A percentile compares a stretch with the other conserved stretches of the same genome.
Conservation (phyloP, 805 yeast species). For the Yarrowia osloensis region DNA sequence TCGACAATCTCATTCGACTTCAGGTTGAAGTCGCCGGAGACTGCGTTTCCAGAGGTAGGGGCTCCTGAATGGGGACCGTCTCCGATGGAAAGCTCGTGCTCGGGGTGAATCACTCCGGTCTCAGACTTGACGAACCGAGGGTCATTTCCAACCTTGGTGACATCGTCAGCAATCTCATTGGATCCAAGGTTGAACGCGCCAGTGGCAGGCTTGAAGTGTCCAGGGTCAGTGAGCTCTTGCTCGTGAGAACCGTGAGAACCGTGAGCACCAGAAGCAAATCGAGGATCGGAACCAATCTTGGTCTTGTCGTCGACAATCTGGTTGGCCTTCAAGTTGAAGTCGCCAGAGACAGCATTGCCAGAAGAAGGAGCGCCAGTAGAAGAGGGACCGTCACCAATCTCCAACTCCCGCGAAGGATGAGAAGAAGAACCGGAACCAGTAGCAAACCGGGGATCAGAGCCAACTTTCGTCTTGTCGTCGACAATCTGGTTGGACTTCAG, state of each 20-base stretch:
- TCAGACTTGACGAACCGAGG: not conserved
- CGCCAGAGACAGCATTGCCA: not conserved
- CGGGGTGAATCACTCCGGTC: not conserved
- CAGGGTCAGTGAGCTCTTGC: no score
- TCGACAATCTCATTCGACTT: not conserved
- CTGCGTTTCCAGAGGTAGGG: not conserved
- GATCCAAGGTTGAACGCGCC: constrained; percentile 1
- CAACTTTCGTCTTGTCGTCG: not conserved
- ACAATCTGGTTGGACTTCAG: not conserved
- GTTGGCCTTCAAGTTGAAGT: not conserved
- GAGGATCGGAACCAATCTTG: not conserved
- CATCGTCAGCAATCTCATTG: not conserved
- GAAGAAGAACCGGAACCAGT: not conserved
- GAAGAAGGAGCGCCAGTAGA: not conserved
- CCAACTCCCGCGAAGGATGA: not conserved
- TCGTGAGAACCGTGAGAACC: not conserved
- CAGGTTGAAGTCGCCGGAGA: not conserved
- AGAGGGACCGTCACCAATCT: not conserved
- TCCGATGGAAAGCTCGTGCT: not conserved
- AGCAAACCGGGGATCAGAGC: not conserved
- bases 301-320: not conserved
- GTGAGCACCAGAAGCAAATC: not conserved
- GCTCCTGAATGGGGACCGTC: not conserved
- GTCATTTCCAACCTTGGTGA: not conserved
- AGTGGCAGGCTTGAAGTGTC: not conserved